Evolutionary conservation across 345 rosid species (phyloP).

Genomic region (Physaria fendleri): DNA sequence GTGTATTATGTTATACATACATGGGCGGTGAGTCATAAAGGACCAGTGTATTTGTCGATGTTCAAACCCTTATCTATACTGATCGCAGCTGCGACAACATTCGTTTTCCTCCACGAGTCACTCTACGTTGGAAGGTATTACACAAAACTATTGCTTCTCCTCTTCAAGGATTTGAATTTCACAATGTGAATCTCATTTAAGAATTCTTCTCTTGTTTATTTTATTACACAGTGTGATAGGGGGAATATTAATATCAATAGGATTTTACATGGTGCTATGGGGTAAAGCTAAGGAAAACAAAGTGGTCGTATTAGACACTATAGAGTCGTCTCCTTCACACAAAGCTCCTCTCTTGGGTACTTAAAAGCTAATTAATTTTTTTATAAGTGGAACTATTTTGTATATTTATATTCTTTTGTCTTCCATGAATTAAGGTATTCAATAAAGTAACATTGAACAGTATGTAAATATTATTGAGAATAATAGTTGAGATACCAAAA

Average conservation of each 20-base stretch:
- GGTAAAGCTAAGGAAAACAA: constrained; percentile 62
- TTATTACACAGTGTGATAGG: constrained; percentile 49
- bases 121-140: constrained; percentile 32
- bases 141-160: not conserved
- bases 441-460: too few relatives aligned
- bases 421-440: too few relatives aligned
- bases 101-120: constrained; percentile 35
- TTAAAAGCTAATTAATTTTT: constrained; percentile 21
- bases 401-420: too few relatives aligned
- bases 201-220: not conserved
- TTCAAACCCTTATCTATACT: constrained; percentile 38
- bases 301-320: constrained; percentile 19
- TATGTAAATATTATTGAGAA: too few relatives aligned
- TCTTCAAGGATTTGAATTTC: not conserved
- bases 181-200: not conserved
- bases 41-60: constrained; percentile 39
- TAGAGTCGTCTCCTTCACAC: constrained; percentile 27
- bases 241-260: constrained; percentile 54
- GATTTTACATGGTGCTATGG: constrained; percentile 84
- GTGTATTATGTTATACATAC: constrained; percentile 31
- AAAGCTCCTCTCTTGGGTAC: constrained; percentile 51
- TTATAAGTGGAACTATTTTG: not conserved
- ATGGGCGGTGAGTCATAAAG: constrained; percentile 32
- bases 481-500: too few relatives aligned
- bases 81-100: constrained; percentile 33